Conservation (phyloP, 352 stramenopile genomes). For the Phytophthora vignae region DNA sequence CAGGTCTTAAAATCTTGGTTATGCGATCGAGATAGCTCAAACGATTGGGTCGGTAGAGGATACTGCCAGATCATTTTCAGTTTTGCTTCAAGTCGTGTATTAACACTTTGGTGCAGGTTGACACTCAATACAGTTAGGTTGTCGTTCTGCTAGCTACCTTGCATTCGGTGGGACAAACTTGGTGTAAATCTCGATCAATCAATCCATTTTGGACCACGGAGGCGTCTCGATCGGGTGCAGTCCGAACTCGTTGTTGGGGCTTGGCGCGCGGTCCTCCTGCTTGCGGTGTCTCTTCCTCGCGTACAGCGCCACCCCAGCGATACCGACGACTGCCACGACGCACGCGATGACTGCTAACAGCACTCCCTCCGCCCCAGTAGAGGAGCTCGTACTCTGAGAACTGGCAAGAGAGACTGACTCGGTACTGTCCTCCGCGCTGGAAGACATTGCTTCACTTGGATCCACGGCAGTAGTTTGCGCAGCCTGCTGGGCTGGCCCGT, state of each 20-base stretch:
- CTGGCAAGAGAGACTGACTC: constrained; percentile 14
- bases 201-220: constrained; percentile 24
- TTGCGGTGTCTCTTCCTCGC: constrained; percentile 22
- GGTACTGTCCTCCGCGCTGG: constrained; percentile 3
- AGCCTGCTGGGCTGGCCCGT: constrained; percentile 1
- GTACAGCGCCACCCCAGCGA: constrained; percentile 30
- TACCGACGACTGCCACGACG: constrained; percentile 24
- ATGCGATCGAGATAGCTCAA: too few species aligned
- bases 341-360: constrained; percentile 30
- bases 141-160: constrained; percentile 7
- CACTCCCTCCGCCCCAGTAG: constrained; percentile 5
- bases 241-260: constrained; percentile 20
- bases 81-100: too few species aligned
- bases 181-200: background rate
- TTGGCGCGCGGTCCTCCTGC: constrained; percentile 1
- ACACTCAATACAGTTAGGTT: constrained; percentile 20
- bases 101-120: constrained; percentile 1
- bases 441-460: constrained; percentile 6
- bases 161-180: constrained; percentile 1
- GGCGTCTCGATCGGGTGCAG: constrained; percentile 37
- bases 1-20: too few species aligned
- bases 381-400: background rate
- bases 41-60: too few species aligned
- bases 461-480: background rate
- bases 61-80: too few species aligned